Percentiles rank a stretch among this genome's conserved stretches.
phyloP scores from a whole-genome alignment of 305 asterid genomes.

The Ajuga reptans region DNA sequence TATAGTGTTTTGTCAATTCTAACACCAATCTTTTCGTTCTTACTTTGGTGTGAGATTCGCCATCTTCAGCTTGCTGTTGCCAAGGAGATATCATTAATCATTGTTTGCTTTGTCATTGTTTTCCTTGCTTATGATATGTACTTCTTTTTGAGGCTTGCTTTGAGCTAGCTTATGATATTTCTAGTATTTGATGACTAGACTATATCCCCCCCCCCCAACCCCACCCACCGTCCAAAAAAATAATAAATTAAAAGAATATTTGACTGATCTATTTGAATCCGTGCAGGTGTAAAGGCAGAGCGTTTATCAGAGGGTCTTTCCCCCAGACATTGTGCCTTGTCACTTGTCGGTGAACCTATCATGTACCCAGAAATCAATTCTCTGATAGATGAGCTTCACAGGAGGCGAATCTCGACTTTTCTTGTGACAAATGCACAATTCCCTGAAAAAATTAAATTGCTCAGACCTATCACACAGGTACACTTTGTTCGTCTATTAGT shows the following conservation, averaged over 20 bases:
- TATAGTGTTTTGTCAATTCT: background rate
- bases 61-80: background rate
- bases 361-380: constrained; percentile 93
- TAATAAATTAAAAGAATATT: background rate
- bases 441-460: constrained; percentile 65
- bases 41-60: background rate
- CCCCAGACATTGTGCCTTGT: constrained; percentile 89
- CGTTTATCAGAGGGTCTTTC: constrained; percentile 79
- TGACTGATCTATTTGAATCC: constrained; percentile 20
- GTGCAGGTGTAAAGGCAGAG: constrained; percentile 76
- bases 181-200: too few relatives aligned
- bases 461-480: constrained; percentile 87
- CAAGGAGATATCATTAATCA: background rate
- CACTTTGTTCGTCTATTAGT: constrained; percentile 16
- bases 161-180: constrained; percentile 10
- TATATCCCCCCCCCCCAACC: too few relatives aligned
- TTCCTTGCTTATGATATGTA: background rate
- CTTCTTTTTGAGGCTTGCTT: background rate
- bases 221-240: too few relatives aligned
- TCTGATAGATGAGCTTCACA: constrained; percentile 76
- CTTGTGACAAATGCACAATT: constrained; percentile 95
- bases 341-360: constrained; percentile 96
- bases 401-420: constrained; percentile 79
- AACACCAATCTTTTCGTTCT: background rate
- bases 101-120: background rate